Evolutionary conservation across 345 rosid genomes (phyloP).

Genomic region (Gossypium thurberi): DNA sequence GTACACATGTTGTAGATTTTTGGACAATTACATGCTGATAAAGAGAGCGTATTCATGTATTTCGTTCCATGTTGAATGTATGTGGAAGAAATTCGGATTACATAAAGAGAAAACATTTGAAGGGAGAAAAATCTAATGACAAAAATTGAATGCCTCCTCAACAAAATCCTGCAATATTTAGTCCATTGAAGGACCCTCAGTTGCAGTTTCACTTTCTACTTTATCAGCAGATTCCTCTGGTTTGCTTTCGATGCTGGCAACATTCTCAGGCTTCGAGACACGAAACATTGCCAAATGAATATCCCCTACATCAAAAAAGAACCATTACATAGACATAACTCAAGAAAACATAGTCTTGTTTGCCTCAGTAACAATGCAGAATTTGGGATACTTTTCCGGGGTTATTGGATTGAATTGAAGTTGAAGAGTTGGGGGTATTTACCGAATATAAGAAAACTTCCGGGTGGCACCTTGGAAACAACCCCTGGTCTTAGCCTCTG

Average conservation of each 20-base stretch:
- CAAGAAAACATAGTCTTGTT: neutral
- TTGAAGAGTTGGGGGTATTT: conserved; percentile 4
- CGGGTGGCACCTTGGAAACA: conserved; percentile 41
- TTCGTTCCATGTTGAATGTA: too few relatives aligned
- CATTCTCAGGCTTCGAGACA: conserved; percentile 49
- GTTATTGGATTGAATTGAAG: neutral
- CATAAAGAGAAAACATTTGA: too few relatives aligned
- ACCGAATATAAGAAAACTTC: conserved; percentile 67
- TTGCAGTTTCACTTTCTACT: conserved; percentile 18
- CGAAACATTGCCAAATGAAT: conserved; percentile 67
- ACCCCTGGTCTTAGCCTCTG: conserved; percentile 65
- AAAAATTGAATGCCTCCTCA: neutral
- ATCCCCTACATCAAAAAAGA: conserved; percentile 43
- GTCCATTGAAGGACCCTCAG: conserved; percentile 14
- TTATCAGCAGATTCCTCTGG: conserved; percentile 28
- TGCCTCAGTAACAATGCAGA: neutral
- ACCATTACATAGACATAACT: neutral
- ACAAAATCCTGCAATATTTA: conserved; percentile 12
- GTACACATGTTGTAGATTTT: neutral
- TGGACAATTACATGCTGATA: too few relatives aligned
- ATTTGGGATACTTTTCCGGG: neutral
- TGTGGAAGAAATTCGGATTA: too few relatives aligned
- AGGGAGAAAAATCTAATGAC: neutral
- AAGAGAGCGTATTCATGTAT: too few relatives aligned
- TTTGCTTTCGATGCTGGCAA: conserved; percentile 21